Conservation (phyloP, 306 rosid genomes). For the Vigna nakashimae region DNA sequence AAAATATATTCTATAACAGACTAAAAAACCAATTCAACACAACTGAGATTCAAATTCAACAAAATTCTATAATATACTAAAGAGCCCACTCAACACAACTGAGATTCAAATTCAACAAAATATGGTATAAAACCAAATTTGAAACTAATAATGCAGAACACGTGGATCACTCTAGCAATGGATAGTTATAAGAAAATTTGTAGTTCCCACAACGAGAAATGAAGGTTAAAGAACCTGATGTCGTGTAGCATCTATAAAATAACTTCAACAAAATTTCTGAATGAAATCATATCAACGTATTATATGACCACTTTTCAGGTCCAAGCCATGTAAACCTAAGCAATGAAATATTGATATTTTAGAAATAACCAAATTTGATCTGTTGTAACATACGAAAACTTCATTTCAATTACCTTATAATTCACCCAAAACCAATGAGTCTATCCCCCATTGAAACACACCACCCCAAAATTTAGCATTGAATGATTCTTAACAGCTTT, state of each 20-base stretch:
- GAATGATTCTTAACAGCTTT: background rate
- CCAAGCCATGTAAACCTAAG: background rate
- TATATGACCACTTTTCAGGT: background rate
- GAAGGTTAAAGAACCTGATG: background rate
- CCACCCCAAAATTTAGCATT: background rate
- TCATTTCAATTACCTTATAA: conserved; percentile 1
- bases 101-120: conserved; percentile 27
- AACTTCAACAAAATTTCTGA: conserved; percentile 20
- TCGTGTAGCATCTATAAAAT: conserved; percentile 7
- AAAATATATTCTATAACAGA: background rate
- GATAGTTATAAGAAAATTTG: background rate
- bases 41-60: conserved; percentile 1
- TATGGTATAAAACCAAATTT: conserved; percentile 4
- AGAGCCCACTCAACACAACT: background rate
- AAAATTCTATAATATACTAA: conserved; percentile 11
- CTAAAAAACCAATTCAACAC: conserved; percentile 3
- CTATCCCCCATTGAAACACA: background rate
- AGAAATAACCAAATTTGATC: background rate
- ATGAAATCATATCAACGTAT: conserved; percentile 21
- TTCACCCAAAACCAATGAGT: conserved; percentile 6
- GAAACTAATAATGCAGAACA: background rate
- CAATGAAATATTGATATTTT: conserved; percentile 17
- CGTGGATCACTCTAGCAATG: conserved; percentile 26
- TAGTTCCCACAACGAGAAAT: conserved; percentile 15
- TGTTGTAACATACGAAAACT: background rate